Percentiles rank a stretch among this genome's conserved stretches.
phyloP scores from a whole-genome alignment of 768 basidiomycete genomes.

The Dentipellis sp. region DNA sequence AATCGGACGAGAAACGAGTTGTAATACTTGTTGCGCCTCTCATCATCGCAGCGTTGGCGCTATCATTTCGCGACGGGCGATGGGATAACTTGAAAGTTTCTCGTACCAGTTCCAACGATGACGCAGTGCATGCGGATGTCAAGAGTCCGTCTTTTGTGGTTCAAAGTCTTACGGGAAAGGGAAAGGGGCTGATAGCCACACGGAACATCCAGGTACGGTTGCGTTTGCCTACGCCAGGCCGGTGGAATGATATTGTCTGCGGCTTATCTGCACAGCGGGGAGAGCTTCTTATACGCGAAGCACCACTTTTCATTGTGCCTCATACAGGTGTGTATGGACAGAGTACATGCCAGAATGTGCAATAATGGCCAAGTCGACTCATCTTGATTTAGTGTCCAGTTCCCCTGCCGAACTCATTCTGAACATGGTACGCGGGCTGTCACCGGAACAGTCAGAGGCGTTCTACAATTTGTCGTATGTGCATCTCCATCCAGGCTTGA shows the following conservation, averaged over 20 bases:
- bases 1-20: too few species aligned
- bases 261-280: conserved; percentile 34
- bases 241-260: neutral
- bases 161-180: neutral
- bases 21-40: too few species aligned
- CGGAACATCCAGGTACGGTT: neutral
- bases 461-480: conserved; percentile 52
- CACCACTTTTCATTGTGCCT: conserved; percentile 46
- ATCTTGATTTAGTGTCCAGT: conserved; percentile 25
- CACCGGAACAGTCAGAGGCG: conserved; percentile 25
- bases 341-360: neutral
- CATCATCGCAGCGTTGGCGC: too few species aligned
- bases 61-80: too few species aligned
- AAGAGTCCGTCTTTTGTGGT: neutral
- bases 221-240: neutral
- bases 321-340: conserved; percentile 29
- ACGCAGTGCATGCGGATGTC: too few species aligned
- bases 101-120: too few species aligned
- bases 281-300: conserved; percentile 46
- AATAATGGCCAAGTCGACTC: neutral
- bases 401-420: conserved; percentile 39
- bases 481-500: conserved; percentile 33
- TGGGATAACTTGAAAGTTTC: too few species aligned
- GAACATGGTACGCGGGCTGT: conserved; percentile 25
- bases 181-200: neutral